Base-by-base conservation (phyloP, 768 basidiomycete species). In the Cubamyces sp. region DNA sequence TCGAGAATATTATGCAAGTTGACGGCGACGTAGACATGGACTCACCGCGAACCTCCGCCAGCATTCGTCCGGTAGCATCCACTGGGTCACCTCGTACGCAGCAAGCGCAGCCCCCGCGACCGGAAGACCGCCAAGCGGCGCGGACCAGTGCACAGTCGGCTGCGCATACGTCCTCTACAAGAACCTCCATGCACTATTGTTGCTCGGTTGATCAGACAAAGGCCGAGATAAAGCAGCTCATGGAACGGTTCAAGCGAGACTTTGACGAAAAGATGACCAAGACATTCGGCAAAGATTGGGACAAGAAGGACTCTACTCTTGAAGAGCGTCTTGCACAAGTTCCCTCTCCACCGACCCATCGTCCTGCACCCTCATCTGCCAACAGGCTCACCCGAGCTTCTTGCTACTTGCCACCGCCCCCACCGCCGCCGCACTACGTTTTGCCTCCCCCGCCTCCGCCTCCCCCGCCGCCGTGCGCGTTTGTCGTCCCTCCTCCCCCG, bases 221-320 rank as follows among this genome's bases (percentile, higher is more conserved):
- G 50, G 62, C 55, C 0, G 69, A 70, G 25, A 57, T 70, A 41
- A 56, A 66, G 46, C 54, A 34, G 25, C 59, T 67, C 14, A 57
- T 65, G 49, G 57, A 58, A 3, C 50, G 58, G 21, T 68, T 70
- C 64, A 60, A 62, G 34, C 47, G 30, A 15, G 64, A 70, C 30
- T 60, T 68, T 47, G 67, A 68, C 37, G 19, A 54, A 18, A 64
- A 56, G 19, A 66, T 69, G 64, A 53, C 42, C 16, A 59, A 54
- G 54, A 47, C 66, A 1, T 71, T 71, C 47, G 69, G 67, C 26
- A 42, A 61, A 23, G 65, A 62, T 19, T 70, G 65, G 66, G 54
- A 59, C 41, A 41, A 47, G n/a, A 41, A 47, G n/a, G 37, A 51
- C 21, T 41, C 23, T 15, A 25, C n/a, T n/a, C 25, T 43, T 0